Base-by-base conservation (phyloP, 495 filamentous ascomycete genomes). In the Neurospora sp. region DNA sequence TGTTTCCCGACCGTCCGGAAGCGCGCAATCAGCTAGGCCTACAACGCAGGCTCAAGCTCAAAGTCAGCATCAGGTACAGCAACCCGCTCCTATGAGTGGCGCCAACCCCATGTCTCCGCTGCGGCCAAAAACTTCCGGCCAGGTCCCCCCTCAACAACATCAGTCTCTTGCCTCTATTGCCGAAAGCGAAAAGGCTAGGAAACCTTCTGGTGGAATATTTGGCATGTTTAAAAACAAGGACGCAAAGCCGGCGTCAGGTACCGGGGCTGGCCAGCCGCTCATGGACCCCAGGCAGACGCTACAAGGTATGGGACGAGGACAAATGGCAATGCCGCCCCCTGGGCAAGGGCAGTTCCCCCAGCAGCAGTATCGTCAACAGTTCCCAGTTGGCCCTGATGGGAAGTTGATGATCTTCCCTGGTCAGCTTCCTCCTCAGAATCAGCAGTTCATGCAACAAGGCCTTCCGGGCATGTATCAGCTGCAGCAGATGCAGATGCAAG, bases 221-320 rank as follows among this genome's bases (percentile, higher is more conserved):
- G 79, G 80, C 5, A 76, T 79, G 34, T 74, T 81, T 62, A 80
- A 72, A 66, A 75, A 76, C 28, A 70, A 74, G 45, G 69, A 72
- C 59, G 28, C 69, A 13, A 39, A 69, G 24, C 38, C 72, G 1
- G 43, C 39, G 43, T 34, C 28, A 38, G 43, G 31, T 9, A 69
- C 19, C 19, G 71, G 31, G 71, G 24, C 28, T 38, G 62, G 43
- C 15, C 73, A 71, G 36, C 71, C 40, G 15, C 11, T 45, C 17
- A 66, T 34, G 54, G 54, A 66, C 28, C 54, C 54, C 13, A 66
- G 54, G 54, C 54, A 66, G 54, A 66, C 54, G 7, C 54, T 66
- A 17, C 54, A 66, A 62, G 28, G 54, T 31, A 62, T 62, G 28
- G 74, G 73, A n/a, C 42, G 31, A 66, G 76, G 72, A n/a, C 74